Conservation (phyloP, 2,329 filamentous ascomycete genomes). For the Lomentospora prolificans region DNA sequence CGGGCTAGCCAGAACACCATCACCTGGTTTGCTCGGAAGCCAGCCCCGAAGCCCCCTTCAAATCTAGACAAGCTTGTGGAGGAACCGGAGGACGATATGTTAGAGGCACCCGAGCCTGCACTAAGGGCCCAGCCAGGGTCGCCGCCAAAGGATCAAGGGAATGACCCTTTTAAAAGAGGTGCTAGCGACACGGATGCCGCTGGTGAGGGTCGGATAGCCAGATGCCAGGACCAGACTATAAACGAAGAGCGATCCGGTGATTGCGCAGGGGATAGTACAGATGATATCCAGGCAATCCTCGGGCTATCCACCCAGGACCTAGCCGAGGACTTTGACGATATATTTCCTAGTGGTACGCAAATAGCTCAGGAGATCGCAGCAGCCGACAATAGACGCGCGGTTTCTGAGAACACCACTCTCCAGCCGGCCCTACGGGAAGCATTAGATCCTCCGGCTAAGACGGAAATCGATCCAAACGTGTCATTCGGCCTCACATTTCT, state of each 20-base stretch:
- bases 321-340: constrained; percentile 12
- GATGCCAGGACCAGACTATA: too few species aligned
- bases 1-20: constrained; percentile 50
- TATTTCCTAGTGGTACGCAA: constrained; percentile 15
- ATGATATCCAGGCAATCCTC: constrained; percentile 19
- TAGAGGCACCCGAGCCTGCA: too few species aligned
- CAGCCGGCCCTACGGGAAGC: neutral
- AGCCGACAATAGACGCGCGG: neutral
- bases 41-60: neutral
- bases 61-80: neutral
- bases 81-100: neutral
- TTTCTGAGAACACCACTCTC: neutral
- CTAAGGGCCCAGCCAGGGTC: too few species aligned
- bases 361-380: neutral
- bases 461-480: neutral
- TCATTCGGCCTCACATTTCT: neutral
- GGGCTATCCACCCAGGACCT: constrained; percentile 15
- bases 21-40: constrained; percentile 34
- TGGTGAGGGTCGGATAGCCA: too few species aligned
- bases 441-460: neutral
- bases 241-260: too few species aligned
- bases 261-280: too few species aligned
- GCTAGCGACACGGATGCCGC: too few species aligned
- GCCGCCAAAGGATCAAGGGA: too few species aligned
- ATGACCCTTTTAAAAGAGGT: too few species aligned